phyloP scores from a whole-genome alignment of 192 early-diverging fungal species.

The Backusella tarrabulga region DNA sequence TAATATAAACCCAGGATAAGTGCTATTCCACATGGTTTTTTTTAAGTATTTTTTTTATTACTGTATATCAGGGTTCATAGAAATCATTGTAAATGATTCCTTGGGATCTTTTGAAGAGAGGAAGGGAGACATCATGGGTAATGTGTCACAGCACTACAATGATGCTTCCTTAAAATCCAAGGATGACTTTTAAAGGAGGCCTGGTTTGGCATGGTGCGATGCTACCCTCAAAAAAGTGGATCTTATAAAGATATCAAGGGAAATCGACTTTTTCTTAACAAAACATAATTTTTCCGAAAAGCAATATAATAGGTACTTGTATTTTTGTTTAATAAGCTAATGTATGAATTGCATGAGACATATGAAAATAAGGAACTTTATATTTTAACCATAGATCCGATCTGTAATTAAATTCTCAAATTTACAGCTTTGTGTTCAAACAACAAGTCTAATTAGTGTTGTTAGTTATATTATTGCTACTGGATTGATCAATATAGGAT shows the following conservation, averaged over 20 bases:
- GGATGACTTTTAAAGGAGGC: not conserved
- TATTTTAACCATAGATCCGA: not conserved
- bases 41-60: not conserved
- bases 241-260: not conserved
- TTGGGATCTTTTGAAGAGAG: too few relatives aligned
- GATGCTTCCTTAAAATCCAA: not conserved
- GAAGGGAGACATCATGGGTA: not conserved
- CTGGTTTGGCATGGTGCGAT: not conserved
- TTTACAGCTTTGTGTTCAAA: not conserved
- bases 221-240: not conserved
- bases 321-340: not conserved
- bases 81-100: not conserved
- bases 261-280: not conserved
- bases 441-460: not conserved
- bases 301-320: not conserved
- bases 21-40: not conserved
- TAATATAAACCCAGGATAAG: not conserved
- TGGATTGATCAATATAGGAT: too few relatives aligned
- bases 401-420: not conserved
- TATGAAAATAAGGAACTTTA: not conserved
- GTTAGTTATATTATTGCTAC: not conserved
- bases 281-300: not conserved
- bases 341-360: not conserved
- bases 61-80: not conserved
- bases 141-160: not conserved